These are phyloP conservation scores for Ceratocystiopsis minuta DNA, from an alignment of 2,329 filamentous ascomycete species.

Conservation along the genomic window DNA sequence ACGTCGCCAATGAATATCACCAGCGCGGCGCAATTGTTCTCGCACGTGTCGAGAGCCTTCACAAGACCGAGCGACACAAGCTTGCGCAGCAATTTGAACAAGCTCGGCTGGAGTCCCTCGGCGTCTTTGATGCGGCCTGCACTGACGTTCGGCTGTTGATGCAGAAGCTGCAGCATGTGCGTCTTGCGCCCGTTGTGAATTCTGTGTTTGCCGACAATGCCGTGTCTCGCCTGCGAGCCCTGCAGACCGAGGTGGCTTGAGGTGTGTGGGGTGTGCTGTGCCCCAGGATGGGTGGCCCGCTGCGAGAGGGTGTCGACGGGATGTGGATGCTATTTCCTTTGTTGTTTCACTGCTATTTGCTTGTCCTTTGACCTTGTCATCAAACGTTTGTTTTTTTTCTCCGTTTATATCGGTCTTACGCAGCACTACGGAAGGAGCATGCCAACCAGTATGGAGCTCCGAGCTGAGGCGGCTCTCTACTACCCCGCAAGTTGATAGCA, in stretches of 20 bases:
- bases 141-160: not conserved
- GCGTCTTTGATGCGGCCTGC: not conserved
- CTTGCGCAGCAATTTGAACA: not conserved
- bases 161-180: not conserved
- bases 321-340: not conserved
- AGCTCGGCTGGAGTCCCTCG: not conserved
- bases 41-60: not conserved
- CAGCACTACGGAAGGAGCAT: not conserved
- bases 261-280: not conserved
- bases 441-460: not conserved
- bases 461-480: too few species aligned
- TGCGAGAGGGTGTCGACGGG: too few species aligned
- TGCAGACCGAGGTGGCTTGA: conserved; percentile 1
- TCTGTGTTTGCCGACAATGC: conserved; percentile 1
- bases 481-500: too few species aligned
- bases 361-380: not conserved
- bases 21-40: conserved; percentile 5
- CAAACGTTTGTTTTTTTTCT: not conserved
- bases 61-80: not conserved
- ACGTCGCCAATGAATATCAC: conserved; percentile 7
- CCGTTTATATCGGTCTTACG: too few species aligned
- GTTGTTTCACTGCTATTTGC: not conserved
- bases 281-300: too few species aligned
- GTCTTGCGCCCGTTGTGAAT: conserved; percentile 2
- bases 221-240: not conserved